Base-by-base conservation (phyloP, 225 moss, liverwort and hornwort species). In the Bryoerythrophyllum caledonicum region DNA sequence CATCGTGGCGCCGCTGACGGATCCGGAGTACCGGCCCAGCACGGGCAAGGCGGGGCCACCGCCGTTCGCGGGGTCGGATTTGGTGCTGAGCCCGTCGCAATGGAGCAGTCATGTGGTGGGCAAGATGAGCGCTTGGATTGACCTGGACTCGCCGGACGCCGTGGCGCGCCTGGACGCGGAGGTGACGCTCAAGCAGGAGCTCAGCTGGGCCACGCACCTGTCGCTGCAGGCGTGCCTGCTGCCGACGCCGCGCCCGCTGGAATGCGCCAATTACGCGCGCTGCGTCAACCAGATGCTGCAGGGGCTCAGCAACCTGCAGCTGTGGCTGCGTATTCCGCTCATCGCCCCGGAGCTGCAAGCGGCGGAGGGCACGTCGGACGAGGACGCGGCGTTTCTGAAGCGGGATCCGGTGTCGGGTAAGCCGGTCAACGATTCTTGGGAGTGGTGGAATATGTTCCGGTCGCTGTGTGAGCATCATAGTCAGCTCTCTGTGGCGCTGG, bases 391-490 rank as follows among this genome's bases (percentile, higher is more conserved):
- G 17, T 93, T 97, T 71, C 59, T 97, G 77, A 93, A 89, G 75
- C 86, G 97, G 70, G 94, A 97, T 63, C 46, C 87, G 16, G 81
- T 94, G 25, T 90, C n/a, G 5, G 97, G 97, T 40, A 88, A 94
- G 46, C 92, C 89, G 2, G 62, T 90, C 27, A 87, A 92, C 74
- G 97, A 97, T 75, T 94, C 94, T n/a, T 97, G 97, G 97, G 97
- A 97, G 74, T 97, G 97, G 97, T 97, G 97, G 97, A 97, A 97
- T 60, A 93, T 90, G 83, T 97, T 97, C 69, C 92, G 97, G 54
- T 87, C 91, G 6, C 87, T 94, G 20, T 97, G 97, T 82, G 97
- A 97, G 77, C 93, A 97, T 74, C 97, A 97, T 48, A 83, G 91
- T 74, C 97, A 97, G 85, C 89, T 97, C 25, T 93, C 94, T 9